These are phyloP conservation scores for Pythium coloratum DNA, from an alignment of 352 stramenopile species.

Conservation along the genomic window DNA sequence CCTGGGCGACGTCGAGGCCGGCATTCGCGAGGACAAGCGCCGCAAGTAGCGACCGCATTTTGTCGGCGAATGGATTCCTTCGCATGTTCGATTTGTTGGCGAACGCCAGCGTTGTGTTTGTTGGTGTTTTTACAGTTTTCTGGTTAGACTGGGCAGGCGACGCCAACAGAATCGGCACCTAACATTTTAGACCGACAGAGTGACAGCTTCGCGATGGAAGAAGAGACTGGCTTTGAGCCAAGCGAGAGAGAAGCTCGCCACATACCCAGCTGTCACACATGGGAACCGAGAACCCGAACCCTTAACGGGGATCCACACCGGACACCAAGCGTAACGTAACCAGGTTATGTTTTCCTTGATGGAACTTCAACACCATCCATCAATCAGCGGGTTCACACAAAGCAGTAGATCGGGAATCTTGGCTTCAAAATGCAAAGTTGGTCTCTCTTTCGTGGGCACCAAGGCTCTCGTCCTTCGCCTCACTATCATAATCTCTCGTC, in stretches of 20 bases:
- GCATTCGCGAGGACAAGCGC: background rate
- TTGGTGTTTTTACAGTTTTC: background rate
- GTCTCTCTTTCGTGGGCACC: background rate
- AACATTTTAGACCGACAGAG: background rate
- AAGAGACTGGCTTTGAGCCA: slow-evolving; percentile 3
- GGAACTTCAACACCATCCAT: background rate
- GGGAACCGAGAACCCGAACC: background rate
- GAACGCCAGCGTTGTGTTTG: background rate
- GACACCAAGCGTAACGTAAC: background rate
- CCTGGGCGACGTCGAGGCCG: background rate
- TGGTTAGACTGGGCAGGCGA: background rate
- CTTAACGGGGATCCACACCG: background rate
- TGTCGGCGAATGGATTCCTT: background rate
- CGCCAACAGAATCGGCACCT: background rate
- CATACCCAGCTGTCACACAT: background rate
- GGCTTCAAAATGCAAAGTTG: background rate
- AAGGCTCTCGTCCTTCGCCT: background rate
- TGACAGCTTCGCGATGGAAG: background rate
- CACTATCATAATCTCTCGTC: background rate
- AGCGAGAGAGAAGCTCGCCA: background rate
- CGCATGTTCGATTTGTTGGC: slow-evolving; percentile 2
- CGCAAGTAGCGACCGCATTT: background rate
- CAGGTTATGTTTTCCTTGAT: background rate
- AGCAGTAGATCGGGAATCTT: background rate
- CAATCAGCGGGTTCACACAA: background rate